Evolutionary conservation across 2,329 filamentous ascomycete genomes (phyloP), one percentile per base, ranked within the genome.

Genomic region (Beauveria caledonica): DNA sequence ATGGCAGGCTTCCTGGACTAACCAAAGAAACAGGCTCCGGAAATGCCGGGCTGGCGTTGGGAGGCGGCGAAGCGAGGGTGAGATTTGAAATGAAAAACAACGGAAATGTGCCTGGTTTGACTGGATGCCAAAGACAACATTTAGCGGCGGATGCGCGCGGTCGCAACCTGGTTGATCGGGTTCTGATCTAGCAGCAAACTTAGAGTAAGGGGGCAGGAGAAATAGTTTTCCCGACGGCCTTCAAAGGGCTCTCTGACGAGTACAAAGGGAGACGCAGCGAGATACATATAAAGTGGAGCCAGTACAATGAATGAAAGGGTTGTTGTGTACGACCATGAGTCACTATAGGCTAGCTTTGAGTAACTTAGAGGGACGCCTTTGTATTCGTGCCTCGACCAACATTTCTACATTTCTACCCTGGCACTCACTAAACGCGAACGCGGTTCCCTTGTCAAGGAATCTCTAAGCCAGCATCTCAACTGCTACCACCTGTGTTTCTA

Each of bases 361-460:
- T 59, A 59, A 9, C 27, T 39, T 46, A 2, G 27, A 40, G 48
- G 48, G 48, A 36, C 57, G 11, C 9, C 27, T 3, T 15, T 46
- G 57, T 59, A 59, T 27, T 10, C 54, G 13, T 15, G 44, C 21
- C 25, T 25, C 23, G 8, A 33, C 27, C 27, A 42, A 19, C 10
- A 45, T 52, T 59, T 52, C 19, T 46, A 19, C 10, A 45, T 52
- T 59, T 52, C 19, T 46, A 49, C 48, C 57, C 48, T 60, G 50
- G 39, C 50, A 58, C 36, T 51, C 42, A 53, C 51, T 44, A 21
- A 61, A 61, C 60, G 60, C 60, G 60, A 61, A 61, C 60, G 60
- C 60, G 60, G 60, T 61, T 50, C 60, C 53, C 59, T 55, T 53
- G 11, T 40, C 40, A 52, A 46, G 57, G 39, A 50, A 59, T 52